Evolutionary conservation across 2,329 filamentous ascomycete genomes (phyloP).

Genomic region (Endocalyx cinctus): DNA sequence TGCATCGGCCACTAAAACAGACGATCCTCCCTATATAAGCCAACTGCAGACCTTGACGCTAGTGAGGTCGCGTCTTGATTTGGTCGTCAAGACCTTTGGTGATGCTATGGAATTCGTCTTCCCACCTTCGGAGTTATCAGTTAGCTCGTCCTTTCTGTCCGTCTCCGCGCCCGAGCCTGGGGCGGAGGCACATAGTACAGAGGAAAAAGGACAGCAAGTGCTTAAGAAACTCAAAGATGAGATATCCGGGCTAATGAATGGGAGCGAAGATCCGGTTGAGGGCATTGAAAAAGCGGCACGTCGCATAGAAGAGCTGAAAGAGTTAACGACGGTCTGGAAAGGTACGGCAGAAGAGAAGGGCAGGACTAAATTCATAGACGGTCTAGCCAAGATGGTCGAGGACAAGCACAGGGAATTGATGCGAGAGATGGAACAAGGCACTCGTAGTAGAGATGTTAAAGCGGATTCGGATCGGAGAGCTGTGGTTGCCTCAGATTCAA

Average conservation of each 20-base stretch:
- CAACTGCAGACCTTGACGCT: slow-evolving; percentile 78
- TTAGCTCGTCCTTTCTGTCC: slow-evolving; percentile 81
- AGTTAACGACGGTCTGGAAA: slow-evolving; percentile 79
- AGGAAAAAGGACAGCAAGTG: slow-evolving; percentile 85
- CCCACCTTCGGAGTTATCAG: slow-evolving; percentile 79
- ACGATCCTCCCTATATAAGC: slow-evolving; percentile 63
- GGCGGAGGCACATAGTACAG: slow-evolving; percentile 58
- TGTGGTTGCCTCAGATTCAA: slow-evolving; percentile 20
- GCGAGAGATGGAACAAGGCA: slow-evolving; percentile 44
- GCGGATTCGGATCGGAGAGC: slow-evolving; percentile 31
- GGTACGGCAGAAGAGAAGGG: slow-evolving; percentile 95
- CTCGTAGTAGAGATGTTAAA: slow-evolving; percentile 31
- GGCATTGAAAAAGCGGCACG: slow-evolving; percentile 70
- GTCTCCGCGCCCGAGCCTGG: slow-evolving; percentile 80
- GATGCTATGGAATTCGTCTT: slow-evolving; percentile 95
- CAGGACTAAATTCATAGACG: slow-evolving; percentile 74
- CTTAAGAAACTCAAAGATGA: slow-evolving; percentile 66
- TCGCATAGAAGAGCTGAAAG: slow-evolving; percentile 72
- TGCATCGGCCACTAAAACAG: slow-evolving; percentile 10
- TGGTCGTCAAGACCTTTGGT: slow-evolving; percentile 86
- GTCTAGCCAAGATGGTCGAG: slow-evolving; percentile 75
- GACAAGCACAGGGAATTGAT: slow-evolving; percentile 58
- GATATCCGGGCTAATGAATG: slow-evolving; percentile 61
- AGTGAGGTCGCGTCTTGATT: slow-evolving; percentile 79
- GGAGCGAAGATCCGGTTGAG: slow-evolving; percentile 51